Base-by-base conservation (phyloP, 2,329 filamentous ascomycete genomes). In the Corniculantispora saksenae region DNA sequence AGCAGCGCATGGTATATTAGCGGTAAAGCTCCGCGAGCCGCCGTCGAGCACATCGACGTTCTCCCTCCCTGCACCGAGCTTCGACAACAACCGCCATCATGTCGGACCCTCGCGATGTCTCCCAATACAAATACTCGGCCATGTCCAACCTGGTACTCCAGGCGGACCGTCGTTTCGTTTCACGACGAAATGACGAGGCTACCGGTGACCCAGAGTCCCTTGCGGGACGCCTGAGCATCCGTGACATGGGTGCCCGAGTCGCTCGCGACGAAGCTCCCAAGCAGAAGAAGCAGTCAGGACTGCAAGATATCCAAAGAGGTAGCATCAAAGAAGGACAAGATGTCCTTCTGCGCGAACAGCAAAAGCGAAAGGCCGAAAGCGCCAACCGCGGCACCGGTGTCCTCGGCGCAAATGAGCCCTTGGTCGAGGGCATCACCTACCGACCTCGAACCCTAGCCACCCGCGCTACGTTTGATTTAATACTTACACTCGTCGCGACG, bases 91-190 rank as follows among this genome's bases (percentile, higher is more conserved):
- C 72, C 73, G 75, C 70, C 78, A 84, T 77, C 66, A 94, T 94
- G 92, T 85, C 91, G 79, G 91, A 89, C 78, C 84, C 87, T 78
- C 87, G 87, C 80, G 88, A 95, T 90, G 91, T 97, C 74, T 94
- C 93, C 80, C 94, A 97, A 81, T 97, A 97, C 87, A 97, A 97
- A 81, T 97, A 97, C 87, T 93, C 93, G 89, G 93, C 92, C 79
- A 98, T 99, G 95, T 99, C 95, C 83, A 99, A 99, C 89, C 91
- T 99, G 93, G 95, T 99, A 77, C 92, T 99, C 88, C 95, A 99
- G 91, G 94, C 93, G 83, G 95, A 99, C 84, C 91, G 94, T 82
- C 91, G 95, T 73, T 98, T 99, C 77, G 91, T 97, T 73, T 93
- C 93, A 69, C 89, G 95, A 77, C 89, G 93, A 73, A 93, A 90